Evolutionary conservation across 768 basidiomycete genomes (phyloP), one percentile per base, ranked within the genome.

Genomic region (Amanita pseudoporphyria): DNA sequence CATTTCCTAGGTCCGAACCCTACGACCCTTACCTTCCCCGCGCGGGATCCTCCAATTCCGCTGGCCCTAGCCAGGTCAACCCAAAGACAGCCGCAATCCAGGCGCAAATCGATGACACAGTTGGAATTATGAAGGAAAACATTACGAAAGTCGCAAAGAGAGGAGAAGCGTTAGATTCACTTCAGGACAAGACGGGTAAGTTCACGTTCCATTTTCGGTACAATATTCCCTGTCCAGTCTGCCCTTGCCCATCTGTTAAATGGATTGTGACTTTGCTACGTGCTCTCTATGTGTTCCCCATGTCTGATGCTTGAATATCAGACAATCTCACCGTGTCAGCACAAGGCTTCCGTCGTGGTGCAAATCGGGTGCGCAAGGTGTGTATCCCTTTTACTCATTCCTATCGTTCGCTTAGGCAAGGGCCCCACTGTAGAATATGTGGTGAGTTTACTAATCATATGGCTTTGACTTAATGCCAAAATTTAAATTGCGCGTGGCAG

Each of bases 1-100:
- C 18, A 6, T 19, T 40, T 42, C 18, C 14, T 65, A 95, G 92
- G 92, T 91, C 92, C 64, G 90, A 95, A 72, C 94, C 92, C 63
- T 97, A 97, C 70, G 95, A 98, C 78, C 95, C 95, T 57, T 98
- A 99, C 71, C 77, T 97, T 54, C 93, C 94, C 56, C 84, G 88
- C 59, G 81, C 78, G 65, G 85, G 87, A 66, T 71, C 79, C 51
- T 76, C 81, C 10, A 75, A 73, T 39, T 66, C 77, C 30, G 67
- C 74, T 36, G 70, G 69, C 30, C 62, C 72, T 62, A 71, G 69
- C 54, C 66, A 70, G 42, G 80, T 79, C 54, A 89, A 82, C 62
- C 62, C 84, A 44, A 91, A 95, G 79, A 97, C 94, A 0, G 88
- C 90, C 2, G 89, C 87, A 51, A 95, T 98, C 58, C 95, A 98